Evolutionary conservation across 352 stramenopile species (phyloP), one percentile per base, ranked within the genome.

Genomic region (Phytophthora multivora): DNA sequence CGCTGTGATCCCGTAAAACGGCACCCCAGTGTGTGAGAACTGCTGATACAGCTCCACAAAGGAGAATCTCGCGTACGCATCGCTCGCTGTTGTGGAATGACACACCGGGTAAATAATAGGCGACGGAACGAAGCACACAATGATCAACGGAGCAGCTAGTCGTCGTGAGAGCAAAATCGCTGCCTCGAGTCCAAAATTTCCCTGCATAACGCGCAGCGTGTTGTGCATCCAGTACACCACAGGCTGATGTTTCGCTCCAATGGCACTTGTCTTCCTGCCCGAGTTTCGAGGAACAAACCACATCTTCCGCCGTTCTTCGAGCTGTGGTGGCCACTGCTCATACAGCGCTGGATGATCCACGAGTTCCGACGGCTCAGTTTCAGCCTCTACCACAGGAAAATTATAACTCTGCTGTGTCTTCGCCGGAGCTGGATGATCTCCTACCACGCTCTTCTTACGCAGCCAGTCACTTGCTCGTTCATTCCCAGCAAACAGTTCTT

Each of bases 151-250:
- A 8, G 79, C 51, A n/a, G 51, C 12, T 19, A 83, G 56, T 43
- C 77, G 66, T 66, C 77, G 59, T 5, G 70, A 76, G 1, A 90
- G 67, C 16, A 78, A 40, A 33, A 84, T 60, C 4, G 81, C 81
- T 9, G 70, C 61, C 40, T 84, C 74, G 19, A 93, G 67, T 3
- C 67, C 78, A 54, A 83, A 90, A 55, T 93, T 93, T 8, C 76
- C 75, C 15, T 90, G 74, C 41, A 55, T 63, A n/a, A 87, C 72
- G 3, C 83, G 83, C 51, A 84, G 42, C 1, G 76, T 81, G 30
- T 75, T 84, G 5, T 83, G 81, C 59, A 91, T 73, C 83, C 83
- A 93, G 58, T 93, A 93, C 8, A 93, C 52, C 25, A 93, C 62
- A 16, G 67, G 63, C 19, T 59, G 49, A n/a, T 39, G 30, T 13